These are phyloP conservation scores for Eimeria brunetti DNA, from an alignment of 169 alveolate species.

Conservation along the genomic window DNA sequence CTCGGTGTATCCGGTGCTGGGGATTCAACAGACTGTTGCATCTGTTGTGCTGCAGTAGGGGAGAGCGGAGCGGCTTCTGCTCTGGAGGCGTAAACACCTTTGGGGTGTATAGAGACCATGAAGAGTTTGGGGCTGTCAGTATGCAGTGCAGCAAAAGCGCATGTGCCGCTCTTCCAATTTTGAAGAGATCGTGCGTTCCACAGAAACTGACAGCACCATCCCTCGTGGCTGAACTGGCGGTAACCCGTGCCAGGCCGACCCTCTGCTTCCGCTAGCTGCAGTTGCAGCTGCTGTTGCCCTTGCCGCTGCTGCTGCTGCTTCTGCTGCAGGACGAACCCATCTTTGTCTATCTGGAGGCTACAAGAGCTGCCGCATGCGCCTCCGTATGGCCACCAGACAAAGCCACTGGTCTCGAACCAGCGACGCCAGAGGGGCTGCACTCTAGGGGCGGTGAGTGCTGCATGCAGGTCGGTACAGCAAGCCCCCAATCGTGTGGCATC, in stretches of 20 bases:
- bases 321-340: slow-evolving; percentile 33
- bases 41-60: slow-evolving; percentile 23
- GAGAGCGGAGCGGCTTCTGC: slow-evolving; percentile 32
- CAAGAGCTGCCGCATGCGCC: slow-evolving; percentile 60
- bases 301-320: slow-evolving; percentile 12
- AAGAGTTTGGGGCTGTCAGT: slow-evolving; percentile 45
- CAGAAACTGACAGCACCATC: slow-evolving; percentile 68
- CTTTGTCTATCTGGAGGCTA: slow-evolving; percentile 32
- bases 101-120: slow-evolving; percentile 70
- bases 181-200: slow-evolving; percentile 54
- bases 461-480: slow-evolving; percentile 27
- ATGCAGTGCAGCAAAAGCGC: slow-evolving; percentile 33
- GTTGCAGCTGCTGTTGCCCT: not conserved
- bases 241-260: slow-evolving; percentile 33
- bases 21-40: not conserved
- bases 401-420: slow-evolving; percentile 64
- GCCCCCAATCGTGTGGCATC: slow-evolving; percentile 60
- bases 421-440: slow-evolving; percentile 69
- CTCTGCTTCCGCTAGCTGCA: not conserved
- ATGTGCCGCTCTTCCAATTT: slow-evolving; percentile 37
- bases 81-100: slow-evolving; percentile 63
- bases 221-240: slow-evolving; percentile 63
- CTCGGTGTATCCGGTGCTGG: not conserved
- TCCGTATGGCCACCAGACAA: slow-evolving; percentile 73
- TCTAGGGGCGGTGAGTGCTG: slow-evolving; percentile 56